phyloP scores from a whole-genome alignment of 2,329 filamentous ascomycete genomes.

The Penicillium sp. region DNA sequence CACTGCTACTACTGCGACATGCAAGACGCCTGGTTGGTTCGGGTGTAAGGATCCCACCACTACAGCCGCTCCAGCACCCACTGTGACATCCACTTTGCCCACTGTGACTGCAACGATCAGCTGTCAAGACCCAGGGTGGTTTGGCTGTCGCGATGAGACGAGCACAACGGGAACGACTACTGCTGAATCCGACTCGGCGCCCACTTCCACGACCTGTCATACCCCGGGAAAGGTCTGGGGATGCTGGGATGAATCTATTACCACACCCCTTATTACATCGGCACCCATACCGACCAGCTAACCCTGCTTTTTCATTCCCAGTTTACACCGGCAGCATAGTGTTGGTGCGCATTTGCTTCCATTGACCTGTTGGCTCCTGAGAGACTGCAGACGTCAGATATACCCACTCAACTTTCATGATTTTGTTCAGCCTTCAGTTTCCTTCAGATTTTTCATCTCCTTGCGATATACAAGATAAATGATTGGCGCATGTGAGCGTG shows the following conservation, averaged over 20 bases:
- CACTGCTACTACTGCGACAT: constrained; percentile 35
- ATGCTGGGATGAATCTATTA: background rate
- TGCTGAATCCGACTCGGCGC: background rate
- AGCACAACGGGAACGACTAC: constrained; percentile 3
- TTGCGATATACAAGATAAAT: constrained; percentile 3
- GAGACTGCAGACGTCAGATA: background rate
- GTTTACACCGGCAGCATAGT: background rate
- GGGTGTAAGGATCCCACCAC: constrained; percentile 39
- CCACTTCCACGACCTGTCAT: background rate
- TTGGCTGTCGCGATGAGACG: constrained; percentile 32
- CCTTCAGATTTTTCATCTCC: background rate
- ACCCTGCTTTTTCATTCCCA: background rate
- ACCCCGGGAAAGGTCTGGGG: background rate
- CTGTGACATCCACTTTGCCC: constrained; percentile 5
- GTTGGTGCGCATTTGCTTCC: background rate
- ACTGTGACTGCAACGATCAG: constrained; percentile 20
- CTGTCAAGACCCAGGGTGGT: constrained; percentile 33
- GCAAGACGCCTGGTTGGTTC: constrained; percentile 39
- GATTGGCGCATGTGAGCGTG: constrained; percentile 8
- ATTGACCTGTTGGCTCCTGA: background rate
- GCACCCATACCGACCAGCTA: background rate
- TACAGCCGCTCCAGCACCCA: constrained; percentile 20
- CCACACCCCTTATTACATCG: background rate
- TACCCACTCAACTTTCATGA: constrained; percentile 7
- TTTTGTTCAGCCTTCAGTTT: background rate